Evolutionary conservation across 116 monocot species (phyloP), one percentile per base, ranked within the genome.

Genomic region (Trichopus zeylanicus): DNA sequence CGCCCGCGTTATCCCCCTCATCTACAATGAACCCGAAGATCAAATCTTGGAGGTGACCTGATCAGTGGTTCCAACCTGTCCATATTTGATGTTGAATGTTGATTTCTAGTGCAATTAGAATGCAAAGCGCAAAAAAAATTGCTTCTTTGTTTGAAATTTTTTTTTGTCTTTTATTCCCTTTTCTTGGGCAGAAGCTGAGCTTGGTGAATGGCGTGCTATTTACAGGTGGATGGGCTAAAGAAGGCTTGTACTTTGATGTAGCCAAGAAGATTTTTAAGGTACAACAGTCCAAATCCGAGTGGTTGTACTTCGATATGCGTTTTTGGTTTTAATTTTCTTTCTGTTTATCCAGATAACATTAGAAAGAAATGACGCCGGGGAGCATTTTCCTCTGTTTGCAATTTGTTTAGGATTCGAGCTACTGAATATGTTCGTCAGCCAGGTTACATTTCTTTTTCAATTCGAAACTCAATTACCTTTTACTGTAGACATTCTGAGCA

Each of bases 341-440:
- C 23, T 37, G 60, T 11, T 23, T 29, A 16, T 66, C 9, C 67
- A 94, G 94, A 55, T 61, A 73, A 42, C 55, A 57, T 65, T 94
- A 68, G 73, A 78, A 23, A 89, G 49, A 76, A 93, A 89, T 83
- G 83, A 94, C 58, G 86, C 64, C 49, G 94, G 94, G 25, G 80
- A 86, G 11, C 85, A 85, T 69, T 94, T 94, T 67, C 89, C 88
- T 31, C 32, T 93, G 35, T 82, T 82, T 78, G 93, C 78, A 22
- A 85, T 88, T 46, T 93, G 85, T 67, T 71, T 93, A 32, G 93
- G 93, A 8, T 93, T 93, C 64, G 93, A 93, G 73, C 69, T 94
- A 57, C 53, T 89, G 29, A 89, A 60, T 71, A 88, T 83, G 75
- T 73, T 85, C 27, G 52, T 94, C 46, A 81, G 70, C 62, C 69